Base-by-base conservation (phyloP, 202 grass and related monocot genomes). In the Zizania palustris region DNA sequence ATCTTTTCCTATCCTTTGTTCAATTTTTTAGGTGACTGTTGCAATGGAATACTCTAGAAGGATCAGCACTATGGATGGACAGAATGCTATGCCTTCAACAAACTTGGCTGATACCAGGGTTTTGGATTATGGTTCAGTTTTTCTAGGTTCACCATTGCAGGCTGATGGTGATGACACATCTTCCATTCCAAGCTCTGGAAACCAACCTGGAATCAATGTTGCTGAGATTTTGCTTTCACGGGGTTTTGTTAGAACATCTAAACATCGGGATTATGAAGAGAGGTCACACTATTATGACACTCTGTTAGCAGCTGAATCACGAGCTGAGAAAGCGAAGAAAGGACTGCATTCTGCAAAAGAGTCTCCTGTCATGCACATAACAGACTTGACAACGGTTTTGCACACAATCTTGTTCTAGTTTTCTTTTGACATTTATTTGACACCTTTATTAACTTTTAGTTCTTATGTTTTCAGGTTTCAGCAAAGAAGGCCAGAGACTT, bases 21-120 rank as follows among this genome's bases (percentile, higher is more conserved):
- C n/a, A n/a, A n/a, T n/a, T 83, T 83, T 75, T 20, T 69, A 99
- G 96, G 96, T 96, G 37, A 87, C 83, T 41, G 96, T 99, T 70
- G 85, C 87, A 65, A 99, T 99, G 96, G 96, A 99, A 71, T 99
- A 99, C 46, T 93, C 96, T 74, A 84, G 96, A 82, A 99, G 89
- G 76, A 89, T 99, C 53, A 84, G 81, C 71, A 75, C 78, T 18
- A 12, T 81, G 38, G 89, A 94, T 65, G 91, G 90, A 77, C 87
- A 89, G 72, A n/a, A n/a, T n/a, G n/a, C n/a, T n/a, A n/a, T n/a
- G n/a, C 79, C 87, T 6, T 42, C 77, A 60, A 16, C 83, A 16
- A 87, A 65, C 58, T 41, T 36, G 0, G 80, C 83, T 50, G 95
- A 95, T 85, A 63, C 87, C 63, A 90, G 89, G 83, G 83, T 96